phyloP scores from a whole-genome alignment of 306 rosid genomes.

The Crataegus laevigata region DNA sequence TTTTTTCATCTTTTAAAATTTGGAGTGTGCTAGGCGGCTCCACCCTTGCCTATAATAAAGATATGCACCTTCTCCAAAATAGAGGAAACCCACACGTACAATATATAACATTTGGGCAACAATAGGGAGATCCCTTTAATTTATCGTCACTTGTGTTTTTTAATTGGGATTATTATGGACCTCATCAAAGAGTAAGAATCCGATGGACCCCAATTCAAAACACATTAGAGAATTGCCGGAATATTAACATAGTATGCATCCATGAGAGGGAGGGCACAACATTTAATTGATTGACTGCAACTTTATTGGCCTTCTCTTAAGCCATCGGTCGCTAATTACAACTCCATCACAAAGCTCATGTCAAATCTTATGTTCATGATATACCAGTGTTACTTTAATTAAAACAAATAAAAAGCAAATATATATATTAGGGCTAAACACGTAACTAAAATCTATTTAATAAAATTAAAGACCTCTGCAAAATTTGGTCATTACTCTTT shows the following conservation, averaged over 20 bases:
- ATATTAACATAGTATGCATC: background rate
- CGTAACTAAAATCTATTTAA: background rate
- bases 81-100: too few relatives aligned
- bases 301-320: background rate
- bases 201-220: too few relatives aligned
- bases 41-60: too few relatives aligned
- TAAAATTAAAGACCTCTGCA: background rate
- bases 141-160: too few relatives aligned
- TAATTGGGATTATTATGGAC: too few relatives aligned
- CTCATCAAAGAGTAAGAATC: too few relatives aligned
- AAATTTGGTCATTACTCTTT: background rate
- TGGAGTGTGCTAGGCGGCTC: too few relatives aligned
- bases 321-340: background rate
- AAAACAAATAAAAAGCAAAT: background rate
- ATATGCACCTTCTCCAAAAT: too few relatives aligned
- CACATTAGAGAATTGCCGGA: background rate
- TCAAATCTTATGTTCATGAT: background rate
- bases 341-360: background rate
- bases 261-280: background rate
- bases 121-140: too few relatives aligned
- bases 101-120: too few relatives aligned
- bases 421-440: background rate
- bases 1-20: too few relatives aligned
- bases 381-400: background rate
- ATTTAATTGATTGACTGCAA: background rate